phyloP scores from a whole-genome alignment of 306 rosid genomes.

The Echinosophora koreensis region DNA sequence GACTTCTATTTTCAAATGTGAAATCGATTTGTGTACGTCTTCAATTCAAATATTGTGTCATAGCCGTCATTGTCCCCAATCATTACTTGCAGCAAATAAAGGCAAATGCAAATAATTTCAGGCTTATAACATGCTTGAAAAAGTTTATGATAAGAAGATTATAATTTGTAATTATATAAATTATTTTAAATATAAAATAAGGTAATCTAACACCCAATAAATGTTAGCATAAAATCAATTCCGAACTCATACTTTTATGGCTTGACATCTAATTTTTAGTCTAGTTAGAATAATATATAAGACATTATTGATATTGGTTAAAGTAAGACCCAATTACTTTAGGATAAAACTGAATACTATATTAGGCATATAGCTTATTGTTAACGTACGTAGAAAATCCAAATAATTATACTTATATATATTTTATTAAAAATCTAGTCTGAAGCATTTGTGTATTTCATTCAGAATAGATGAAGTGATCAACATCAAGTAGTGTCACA shows the following conservation, averaged over 20 bases:
- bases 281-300: background rate
- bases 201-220: too few relatives aligned
- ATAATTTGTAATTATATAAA: too few relatives aligned
- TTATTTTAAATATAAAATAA: too few relatives aligned
- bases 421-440: too few relatives aligned
- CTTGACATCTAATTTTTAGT: background rate
- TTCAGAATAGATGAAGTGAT: background rate
- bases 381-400: too few relatives aligned
- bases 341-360: background rate
- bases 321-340: too few relatives aligned
- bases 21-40: slow-evolving; percentile 14
- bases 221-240: background rate
- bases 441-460: too few relatives aligned
- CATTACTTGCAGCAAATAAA: slow-evolving; percentile 14
- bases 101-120: slow-evolving; percentile 3
- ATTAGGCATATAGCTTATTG: background rate
- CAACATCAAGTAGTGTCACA: background rate
- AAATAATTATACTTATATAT: too few relatives aligned
- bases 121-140: background rate
- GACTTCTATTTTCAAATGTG: slow-evolving; percentile 17
- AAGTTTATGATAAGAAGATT: too few relatives aligned
- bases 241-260: background rate
- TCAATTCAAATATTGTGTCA: slow-evolving; percentile 35
- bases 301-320: background rate
- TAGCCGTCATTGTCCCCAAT: slow-evolving; percentile 30